Percentiles rank a stretch among this genome's conserved stretches.
Conservation (phyloP, 2,329 filamentous ascomycete genomes). For the Trichoderma breve region DNA sequence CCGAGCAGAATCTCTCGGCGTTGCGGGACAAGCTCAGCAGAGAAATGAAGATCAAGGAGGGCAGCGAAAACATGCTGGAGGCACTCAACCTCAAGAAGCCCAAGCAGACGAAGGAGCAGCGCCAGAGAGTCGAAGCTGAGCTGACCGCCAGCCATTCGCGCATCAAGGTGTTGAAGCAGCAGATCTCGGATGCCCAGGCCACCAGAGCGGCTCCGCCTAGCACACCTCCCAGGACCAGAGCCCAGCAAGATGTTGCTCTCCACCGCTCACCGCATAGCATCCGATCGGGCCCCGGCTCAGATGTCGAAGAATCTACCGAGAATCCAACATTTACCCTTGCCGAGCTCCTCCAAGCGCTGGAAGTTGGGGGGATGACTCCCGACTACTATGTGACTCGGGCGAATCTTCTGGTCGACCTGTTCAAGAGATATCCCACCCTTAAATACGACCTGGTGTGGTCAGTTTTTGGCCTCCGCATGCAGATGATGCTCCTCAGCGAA, state of each 20-base stretch:
- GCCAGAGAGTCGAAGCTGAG: constrained; percentile 78
- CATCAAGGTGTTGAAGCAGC: constrained; percentile 60
- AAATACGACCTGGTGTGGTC: constrained; percentile 98
- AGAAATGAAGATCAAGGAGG: constrained; percentile 96
- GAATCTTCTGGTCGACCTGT: constrained; percentile 92
- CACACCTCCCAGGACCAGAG: constrained; percentile 53
- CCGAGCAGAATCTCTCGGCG: constrained; percentile 71
- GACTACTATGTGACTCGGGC: constrained; percentile 95
- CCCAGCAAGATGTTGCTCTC: constrained; percentile 45
- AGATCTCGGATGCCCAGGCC: constrained; percentile 59
- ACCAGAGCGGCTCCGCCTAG: constrained; percentile 46
- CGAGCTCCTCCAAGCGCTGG: constrained; percentile 85
- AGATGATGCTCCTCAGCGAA: constrained; percentile 93
- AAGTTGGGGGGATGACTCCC: constrained; percentile 80
- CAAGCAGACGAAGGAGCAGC: constrained; percentile 89
- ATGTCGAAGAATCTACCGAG: constrained; percentile 68
- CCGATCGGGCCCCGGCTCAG: constrained; percentile 56
- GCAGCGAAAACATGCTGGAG: constrained; percentile 96
- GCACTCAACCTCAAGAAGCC: constrained; percentile 91
- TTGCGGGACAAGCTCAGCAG: constrained; percentile 86
- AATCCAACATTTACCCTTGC: constrained; percentile 89
- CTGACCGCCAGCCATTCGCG: constrained; percentile 80
- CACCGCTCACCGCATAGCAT: constrained; percentile 58
- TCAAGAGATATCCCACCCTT: constrained; percentile 85
- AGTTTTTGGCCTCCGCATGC: constrained; percentile 88